Conservation (phyloP, 2,329 filamentous ascomycete genomes). For the Helminthosporium solani region DNA sequence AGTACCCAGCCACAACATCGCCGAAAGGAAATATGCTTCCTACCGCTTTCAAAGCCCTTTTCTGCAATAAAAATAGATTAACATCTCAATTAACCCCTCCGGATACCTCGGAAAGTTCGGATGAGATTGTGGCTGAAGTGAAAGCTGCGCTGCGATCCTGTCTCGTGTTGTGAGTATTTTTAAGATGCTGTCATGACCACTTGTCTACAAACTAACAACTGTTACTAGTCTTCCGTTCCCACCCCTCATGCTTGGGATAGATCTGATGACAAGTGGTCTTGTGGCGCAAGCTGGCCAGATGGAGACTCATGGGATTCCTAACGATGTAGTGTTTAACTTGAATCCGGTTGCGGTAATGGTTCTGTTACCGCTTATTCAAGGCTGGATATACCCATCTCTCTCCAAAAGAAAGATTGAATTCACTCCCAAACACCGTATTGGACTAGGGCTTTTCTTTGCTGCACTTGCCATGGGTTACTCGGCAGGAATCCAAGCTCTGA, state of each 20-base stretch:
- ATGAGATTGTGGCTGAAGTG: too few species aligned
- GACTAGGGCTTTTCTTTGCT: constrained; percentile 35
- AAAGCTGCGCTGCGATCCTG: constrained; percentile 31
- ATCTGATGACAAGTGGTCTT: constrained; percentile 44
- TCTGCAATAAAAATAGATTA: constrained; percentile 43
- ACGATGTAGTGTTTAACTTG: constrained; percentile 38
- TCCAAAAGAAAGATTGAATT: constrained; percentile 28
- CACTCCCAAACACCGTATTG: constrained; percentile 31
- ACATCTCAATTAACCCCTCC: constrained; percentile 24
- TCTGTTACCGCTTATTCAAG: constrained; percentile 33
- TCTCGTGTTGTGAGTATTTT: constrained; percentile 28
- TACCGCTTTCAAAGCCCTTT: constrained; percentile 55
- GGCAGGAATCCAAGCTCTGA: constrained; percentile 30
- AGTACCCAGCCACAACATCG: too few species aligned
- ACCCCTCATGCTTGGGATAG: constrained; percentile 37
- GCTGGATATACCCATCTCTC: constrained; percentile 31
- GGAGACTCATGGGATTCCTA: constrained; percentile 34
- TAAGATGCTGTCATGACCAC: too few species aligned
- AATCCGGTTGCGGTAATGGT: constrained; percentile 36
- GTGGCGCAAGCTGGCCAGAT: constrained; percentile 42
- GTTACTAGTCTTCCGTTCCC: constrained; percentile 30
- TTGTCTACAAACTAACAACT: constrained; percentile 1
- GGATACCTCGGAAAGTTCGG: constrained; percentile 29
- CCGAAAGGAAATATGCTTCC: too few species aligned
- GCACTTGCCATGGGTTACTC: constrained; percentile 34